These are phyloP conservation scores for Marsdenia floribunda DNA, from an alignment of 257 asterid genomes.

Conservation along the genomic window DNA sequence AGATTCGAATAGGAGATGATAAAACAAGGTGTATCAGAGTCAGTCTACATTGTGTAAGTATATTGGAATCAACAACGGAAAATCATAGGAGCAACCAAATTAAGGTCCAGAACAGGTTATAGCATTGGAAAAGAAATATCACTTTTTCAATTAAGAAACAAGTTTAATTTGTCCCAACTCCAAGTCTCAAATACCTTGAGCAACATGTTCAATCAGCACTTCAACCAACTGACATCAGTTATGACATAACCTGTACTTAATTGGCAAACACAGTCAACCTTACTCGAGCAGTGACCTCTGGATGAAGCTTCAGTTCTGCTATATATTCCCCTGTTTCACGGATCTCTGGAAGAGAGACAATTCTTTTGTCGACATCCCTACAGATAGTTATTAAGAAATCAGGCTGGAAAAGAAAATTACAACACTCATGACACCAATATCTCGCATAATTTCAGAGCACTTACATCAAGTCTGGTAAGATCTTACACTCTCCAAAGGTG, in stretches of 20 bases:
- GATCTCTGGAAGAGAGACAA: slow-evolving; percentile 84
- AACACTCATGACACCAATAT: neutral
- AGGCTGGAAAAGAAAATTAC: neutral
- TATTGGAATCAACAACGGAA: neutral
- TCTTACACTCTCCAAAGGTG: neutral
- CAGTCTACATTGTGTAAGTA: neutral
- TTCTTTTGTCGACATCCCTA: slow-evolving; percentile 91
- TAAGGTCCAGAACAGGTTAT: neutral
- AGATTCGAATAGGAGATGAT: neutral
- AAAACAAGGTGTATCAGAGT: neutral
- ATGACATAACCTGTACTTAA: slow-evolving; percentile 26
- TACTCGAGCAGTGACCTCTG: slow-evolving; percentile 79
- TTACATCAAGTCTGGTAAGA: neutral
- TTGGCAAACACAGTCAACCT: slow-evolving; percentile 67
- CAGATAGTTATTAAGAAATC: slow-evolving; percentile 2
- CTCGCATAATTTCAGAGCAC: neutral
- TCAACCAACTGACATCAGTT: slow-evolving; percentile 11
- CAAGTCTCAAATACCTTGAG: slow-evolving; percentile 17
- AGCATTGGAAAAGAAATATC: neutral
- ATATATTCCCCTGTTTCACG: slow-evolving; percentile 91
- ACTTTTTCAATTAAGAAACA: neutral
- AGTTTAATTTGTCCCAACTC: neutral
- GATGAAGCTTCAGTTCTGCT: slow-evolving; percentile 88
- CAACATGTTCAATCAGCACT: slow-evolving; percentile 2
- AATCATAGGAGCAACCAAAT: neutral